Evolutionary conservation across 371 early-diverging fungal species (phyloP), one percentile per base, ranked within the genome.

Genomic region (Lichtheimia hyalospora): DNA sequence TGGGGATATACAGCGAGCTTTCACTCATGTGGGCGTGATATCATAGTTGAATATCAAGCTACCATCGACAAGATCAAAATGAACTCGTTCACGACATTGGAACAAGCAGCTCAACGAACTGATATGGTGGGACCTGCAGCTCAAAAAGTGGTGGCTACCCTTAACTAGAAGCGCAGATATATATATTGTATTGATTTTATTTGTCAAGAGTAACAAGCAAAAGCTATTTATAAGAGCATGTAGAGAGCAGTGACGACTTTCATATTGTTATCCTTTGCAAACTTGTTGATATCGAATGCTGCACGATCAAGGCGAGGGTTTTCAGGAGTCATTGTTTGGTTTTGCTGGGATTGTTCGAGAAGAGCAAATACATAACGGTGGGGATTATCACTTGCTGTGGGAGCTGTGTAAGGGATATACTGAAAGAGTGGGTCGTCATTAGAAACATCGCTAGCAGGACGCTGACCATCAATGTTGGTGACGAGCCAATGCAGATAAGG

Each of bases 321-420:
- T 34, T 51, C 52, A 13, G 66, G 66, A 13, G 43, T 25, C 28
- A 66, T 43, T 20, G 52, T 56, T 21, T 58, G 61, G 18, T 61
- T 61, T 15, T 16, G 28, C 3, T 52, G 28, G 20, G 58, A 55
- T 41, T 84, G 82, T 27, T 74, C 65, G 64, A 68, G 81, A 40
- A 84, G 58, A 34, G 77, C 59, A 61, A 84, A 80, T 12, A 81
- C 73, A 57, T 80, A 80, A 14, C 82, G 78, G 57, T 84, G 82
- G 16, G 69, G 57, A 3, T 72, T 77, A 23, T 74, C 70, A 20
- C 71, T 74, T 12, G 63, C 42, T 20, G 76, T 76, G 13, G 81
- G 79, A 16, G 70, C 60, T 54, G 67, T 57, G 46, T 80, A 84
- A 16, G 64, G 46, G 1, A 74, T 70, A 42, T 66, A 59, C 41